Conservation (phyloP, 345 rosid genomes). For the Eucalyptus sp. region DNA sequence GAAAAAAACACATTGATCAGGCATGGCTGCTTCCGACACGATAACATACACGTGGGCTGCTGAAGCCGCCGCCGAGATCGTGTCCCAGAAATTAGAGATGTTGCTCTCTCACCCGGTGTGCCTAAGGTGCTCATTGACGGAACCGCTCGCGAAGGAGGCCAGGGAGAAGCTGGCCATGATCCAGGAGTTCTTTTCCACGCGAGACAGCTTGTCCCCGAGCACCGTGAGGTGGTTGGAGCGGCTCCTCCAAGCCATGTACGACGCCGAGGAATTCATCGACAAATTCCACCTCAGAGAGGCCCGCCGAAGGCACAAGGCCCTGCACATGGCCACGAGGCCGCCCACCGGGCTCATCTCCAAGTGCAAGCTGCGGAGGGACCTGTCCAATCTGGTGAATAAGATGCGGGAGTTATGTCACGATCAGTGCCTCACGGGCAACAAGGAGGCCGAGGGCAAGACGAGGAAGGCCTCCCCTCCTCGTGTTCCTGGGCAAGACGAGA, state of each 20-base stretch:
- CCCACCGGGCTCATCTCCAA: neutral
- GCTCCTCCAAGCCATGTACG: neutral
- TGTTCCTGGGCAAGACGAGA: neutral
- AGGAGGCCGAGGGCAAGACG: neutral
- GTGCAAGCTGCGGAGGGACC: neutral
- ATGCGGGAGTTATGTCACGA: neutral
- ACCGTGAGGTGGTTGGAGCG: neutral
- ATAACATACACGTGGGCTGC: neutral
- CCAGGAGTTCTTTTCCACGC: neutral
- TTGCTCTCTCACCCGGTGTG: neutral
- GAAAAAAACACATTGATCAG: neutral
- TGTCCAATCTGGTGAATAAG: neutral
- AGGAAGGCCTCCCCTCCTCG: neutral
- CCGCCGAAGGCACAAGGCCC: neutral
- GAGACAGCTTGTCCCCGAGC: neutral
- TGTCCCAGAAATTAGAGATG: neutral
- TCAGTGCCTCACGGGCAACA: neutral
- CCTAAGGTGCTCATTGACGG: rapidly evolving
- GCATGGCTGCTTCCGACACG: neutral
- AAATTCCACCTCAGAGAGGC: neutral
- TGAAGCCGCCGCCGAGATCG: neutral
- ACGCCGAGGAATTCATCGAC: neutral
- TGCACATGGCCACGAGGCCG: neutral
- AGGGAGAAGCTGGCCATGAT: neutral
- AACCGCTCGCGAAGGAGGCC: neutral